Conservation (phyloP, 108 stramenopile species). For the Nitzschia sp. region DNA sequence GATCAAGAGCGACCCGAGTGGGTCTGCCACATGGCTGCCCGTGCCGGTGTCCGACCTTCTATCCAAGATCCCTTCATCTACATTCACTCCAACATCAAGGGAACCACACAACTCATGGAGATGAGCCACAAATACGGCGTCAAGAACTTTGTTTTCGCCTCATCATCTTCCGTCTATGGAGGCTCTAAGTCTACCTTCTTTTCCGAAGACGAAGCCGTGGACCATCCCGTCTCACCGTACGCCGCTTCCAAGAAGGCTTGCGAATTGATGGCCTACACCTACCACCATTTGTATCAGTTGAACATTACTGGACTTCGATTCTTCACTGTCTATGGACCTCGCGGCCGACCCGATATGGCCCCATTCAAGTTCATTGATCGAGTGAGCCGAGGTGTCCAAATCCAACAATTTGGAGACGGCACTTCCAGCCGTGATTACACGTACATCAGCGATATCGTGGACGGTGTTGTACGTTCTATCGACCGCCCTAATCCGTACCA, state of each 20-base stretch:
- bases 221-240: constrained; percentile 78
- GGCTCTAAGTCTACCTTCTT: constrained; percentile 83
- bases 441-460: constrained; percentile 92
- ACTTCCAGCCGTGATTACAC: constrained; percentile 89
- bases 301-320: constrained; percentile 88
- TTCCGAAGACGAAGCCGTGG: constrained; percentile 88
- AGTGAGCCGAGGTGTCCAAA: constrained; percentile 85
- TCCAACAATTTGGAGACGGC: constrained; percentile 97
- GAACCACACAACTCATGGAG: constrained; percentile 86
- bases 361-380: constrained; percentile 98
- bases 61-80: constrained; percentile 94
- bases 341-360: constrained; percentile 99
- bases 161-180: constrained; percentile 88
- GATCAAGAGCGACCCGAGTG: constrained; percentile 61
- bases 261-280: constrained; percentile 90
- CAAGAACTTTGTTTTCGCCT: constrained; percentile 90
- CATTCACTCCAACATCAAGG: constrained; percentile 89
- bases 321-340: constrained; percentile 98
- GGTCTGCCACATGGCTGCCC: constrained; percentile 92
- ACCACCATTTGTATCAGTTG: constrained; percentile 87
- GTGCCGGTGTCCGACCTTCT: constrained; percentile 89
- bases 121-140: constrained; percentile 63
- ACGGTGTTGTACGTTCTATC: constrained; percentile 85
- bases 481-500: constrained; percentile 86
- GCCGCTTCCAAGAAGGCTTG: constrained; percentile 83